These are phyloP conservation scores for Oxytropis ochrocephala DNA, from an alignment of 306 rosid genomes.

Conservation along the genomic window DNA sequence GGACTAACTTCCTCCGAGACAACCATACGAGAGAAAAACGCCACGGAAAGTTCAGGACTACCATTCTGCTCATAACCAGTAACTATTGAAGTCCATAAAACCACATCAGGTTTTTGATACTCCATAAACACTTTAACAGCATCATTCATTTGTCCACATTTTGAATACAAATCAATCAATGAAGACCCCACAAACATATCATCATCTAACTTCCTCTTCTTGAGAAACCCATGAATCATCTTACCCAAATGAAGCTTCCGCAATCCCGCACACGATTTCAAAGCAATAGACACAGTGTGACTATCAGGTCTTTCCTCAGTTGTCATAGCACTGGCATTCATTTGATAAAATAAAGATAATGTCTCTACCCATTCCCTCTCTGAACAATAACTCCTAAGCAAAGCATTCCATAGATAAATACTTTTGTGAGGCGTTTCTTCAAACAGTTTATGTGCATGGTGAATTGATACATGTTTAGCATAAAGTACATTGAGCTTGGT, in stretches of 20 bases:
- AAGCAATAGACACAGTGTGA: constrained; percentile 48
- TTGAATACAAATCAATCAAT: constrained; percentile 52
- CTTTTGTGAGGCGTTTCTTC: constrained; percentile 24
- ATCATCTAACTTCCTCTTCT: constrained; percentile 33
- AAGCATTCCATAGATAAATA: constrained; percentile 56
- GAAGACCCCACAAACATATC: constrained; percentile 73
- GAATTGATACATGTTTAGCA: constrained; percentile 34
- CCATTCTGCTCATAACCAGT: no score
- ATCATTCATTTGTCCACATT: constrained; percentile 56
- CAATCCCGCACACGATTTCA: constrained; percentile 56
- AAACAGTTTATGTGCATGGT: not conserved
- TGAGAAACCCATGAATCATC: constrained; percentile 52
- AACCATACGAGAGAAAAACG: no score
- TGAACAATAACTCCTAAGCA: constrained; percentile 44
- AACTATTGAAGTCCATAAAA: no score
- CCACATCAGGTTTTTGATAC: no score
- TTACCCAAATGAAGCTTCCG: constrained; percentile 38
- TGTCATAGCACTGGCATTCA: constrained; percentile 28
- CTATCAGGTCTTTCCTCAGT: constrained; percentile 43
- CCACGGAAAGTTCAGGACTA: no score
- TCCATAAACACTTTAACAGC: constrained; percentile 9
- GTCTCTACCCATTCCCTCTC: constrained; percentile 49
- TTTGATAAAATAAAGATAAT: constrained; percentile 21
- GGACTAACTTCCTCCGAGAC: no score
- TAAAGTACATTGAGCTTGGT: constrained; percentile 49